Evolutionary conservation across 371 early-diverging fungal species (phyloP).

Genomic region (Syncephalastrum monosporum): DNA sequence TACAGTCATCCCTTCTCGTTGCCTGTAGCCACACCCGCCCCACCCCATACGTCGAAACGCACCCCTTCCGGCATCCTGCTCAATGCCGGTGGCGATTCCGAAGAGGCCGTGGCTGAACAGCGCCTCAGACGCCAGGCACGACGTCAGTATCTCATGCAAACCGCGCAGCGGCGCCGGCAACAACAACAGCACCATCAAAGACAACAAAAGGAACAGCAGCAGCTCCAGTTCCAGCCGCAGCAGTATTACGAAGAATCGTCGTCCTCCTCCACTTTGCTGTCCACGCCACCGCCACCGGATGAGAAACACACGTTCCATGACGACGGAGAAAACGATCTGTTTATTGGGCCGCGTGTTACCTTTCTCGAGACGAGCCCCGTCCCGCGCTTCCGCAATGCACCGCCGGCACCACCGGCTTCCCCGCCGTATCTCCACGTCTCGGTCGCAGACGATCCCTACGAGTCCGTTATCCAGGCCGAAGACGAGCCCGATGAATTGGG

Average conservation of each 20-base stretch:
- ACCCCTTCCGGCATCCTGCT: conserved; percentile 20
- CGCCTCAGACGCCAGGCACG: conserved; percentile 21
- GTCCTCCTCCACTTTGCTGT: conserved; percentile 13
- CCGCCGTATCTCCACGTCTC: conserved; percentile 36
- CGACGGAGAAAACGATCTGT: conserved; percentile 3
- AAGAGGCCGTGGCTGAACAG: conserved; percentile 25
- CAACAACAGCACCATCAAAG: conserved; percentile 5
- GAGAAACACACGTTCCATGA: neutral
- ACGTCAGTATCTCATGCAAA: conserved; percentile 20
- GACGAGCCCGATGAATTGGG: neutral
- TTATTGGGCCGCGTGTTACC: conserved; percentile 29
- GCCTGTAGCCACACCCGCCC: neutral
- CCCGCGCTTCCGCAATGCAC: conserved; percentile 44
- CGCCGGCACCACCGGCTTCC: conserved; percentile 46
- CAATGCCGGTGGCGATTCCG: conserved; percentile 27
- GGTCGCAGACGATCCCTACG: conserved; percentile 12
- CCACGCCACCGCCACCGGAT: conserved; percentile 9
- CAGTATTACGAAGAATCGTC: conserved; percentile 7
- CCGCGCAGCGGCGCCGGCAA: conserved; percentile 8
- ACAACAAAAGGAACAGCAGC: neutral
- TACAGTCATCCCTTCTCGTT: neutral
- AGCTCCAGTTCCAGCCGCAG: neutral
- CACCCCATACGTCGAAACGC: too few species aligned
- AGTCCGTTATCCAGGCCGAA: conserved; percentile 18
- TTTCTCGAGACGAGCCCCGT: conserved; percentile 49